Base-by-base conservation (phyloP, 1,139 yeast species). In the Chernovozyma aurita region DNA sequence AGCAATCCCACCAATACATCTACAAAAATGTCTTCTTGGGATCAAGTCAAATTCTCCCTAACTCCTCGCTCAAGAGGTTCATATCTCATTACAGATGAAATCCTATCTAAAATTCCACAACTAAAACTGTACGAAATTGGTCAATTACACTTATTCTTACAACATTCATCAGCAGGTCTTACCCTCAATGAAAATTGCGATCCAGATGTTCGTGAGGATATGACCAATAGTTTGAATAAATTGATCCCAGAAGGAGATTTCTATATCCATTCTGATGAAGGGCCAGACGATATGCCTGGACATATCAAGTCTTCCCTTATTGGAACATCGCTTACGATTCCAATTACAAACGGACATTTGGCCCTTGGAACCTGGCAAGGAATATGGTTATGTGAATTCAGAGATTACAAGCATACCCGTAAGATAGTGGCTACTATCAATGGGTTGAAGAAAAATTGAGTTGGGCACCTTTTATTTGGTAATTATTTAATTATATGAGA, bases 351-450 rank as follows among this genome's bases (percentile, higher is more conserved):
- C 47, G 95, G 95, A 0, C 57, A 65, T 32, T 60, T 85, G 41
- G 83, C 81, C 1, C 67, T 80, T 0, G 95, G 95, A 3, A 84
- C 92, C 1, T 85, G 95, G 95, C 95, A 85, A 53, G 95, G 94
- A 0, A 71, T 85, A 32, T 84, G 83, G 65, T 63, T 82, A 34
- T 69, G 85, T 48, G 95, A 85, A 55, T 85, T 85, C 57, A 68
- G 95, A 49, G 68, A 69, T 32, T 71, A 75, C 53, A 62, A 65
- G 47, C 92, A 84, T 50, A 59, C 80, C 11, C 69, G 95, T 49
- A 72, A 71, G 40, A 61, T 84, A 21, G 79, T 85, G 12, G 90
- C 87, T 14, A 85, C 95, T 0, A 72, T 85, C 45, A 80, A 84
- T 46, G 95, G 95, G 4, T 43, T 56, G 40, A 69, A 69, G 50